Evolutionary conservation across 1,284 basidiomycete species (phyloP), one percentile per base, ranked within the genome.

Genomic region (Exsudoporus floridanus): DNA sequence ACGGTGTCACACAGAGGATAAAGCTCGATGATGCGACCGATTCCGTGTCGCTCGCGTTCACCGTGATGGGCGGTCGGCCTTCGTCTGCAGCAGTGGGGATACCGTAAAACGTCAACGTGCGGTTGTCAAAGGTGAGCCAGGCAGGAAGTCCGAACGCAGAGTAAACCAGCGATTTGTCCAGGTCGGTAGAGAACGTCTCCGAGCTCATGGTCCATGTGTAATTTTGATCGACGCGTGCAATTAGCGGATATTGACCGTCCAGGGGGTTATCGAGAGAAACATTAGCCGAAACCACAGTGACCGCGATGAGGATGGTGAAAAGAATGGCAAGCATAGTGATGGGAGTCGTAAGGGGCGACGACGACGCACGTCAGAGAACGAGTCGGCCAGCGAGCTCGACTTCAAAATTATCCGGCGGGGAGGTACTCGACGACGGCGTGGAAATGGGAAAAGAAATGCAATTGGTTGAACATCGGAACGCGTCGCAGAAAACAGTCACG

Each of bases 41-140:
- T 37, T 71, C 67, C 2, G 74, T 66, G 57, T 82, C 81, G 46
- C 73, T 75, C 0, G 83, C 88, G 7, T 73, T 78, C 19, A 92
- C 70, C 16, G 72, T 78, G 43, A 92, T 74, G 39, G 70, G 66
- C 2, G 77, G 76, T 48, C 74, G 73, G 31, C 84, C 87, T 63
- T 80, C 77, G 61, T 90, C 87, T 19, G 69, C 53, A 7, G 70
- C 50, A 6, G 74, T 58, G 18, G 90, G 88, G 4, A 75, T 82
- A 13, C 90, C 89, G 50, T 70, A 65, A 53, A 92, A 76, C 0
- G 77, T 79, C 27, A 63, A 68, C 0, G 77, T 74, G 13, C 61
- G 56, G 30, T 77, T 63, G 65, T 91, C 78, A 63, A 91, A 90
- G 13, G 73, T 67, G 48, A 88, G 76, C 88, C 89, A 92, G 14